phyloP scores from a whole-genome alignment of 2,329 filamentous ascomycete species.

The Alternaria angustiovoidea region DNA sequence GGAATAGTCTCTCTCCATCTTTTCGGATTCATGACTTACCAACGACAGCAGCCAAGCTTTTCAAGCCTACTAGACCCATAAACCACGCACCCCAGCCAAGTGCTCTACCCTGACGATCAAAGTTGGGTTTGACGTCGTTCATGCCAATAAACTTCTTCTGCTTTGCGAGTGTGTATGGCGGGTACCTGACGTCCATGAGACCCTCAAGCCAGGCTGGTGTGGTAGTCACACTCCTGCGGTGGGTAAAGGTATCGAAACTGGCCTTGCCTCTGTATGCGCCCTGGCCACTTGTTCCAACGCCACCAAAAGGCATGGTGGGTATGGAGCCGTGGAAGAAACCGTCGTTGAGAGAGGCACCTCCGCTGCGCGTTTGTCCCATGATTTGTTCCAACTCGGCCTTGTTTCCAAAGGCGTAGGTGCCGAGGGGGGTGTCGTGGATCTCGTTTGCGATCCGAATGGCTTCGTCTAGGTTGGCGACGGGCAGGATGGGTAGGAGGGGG shows the following conservation, averaged over 20 bases:
- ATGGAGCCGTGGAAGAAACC: slow-evolving; percentile 75
- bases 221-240: slow-evolving; percentile 66
- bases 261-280: slow-evolving; percentile 80
- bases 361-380: slow-evolving; percentile 59
- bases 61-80: slow-evolving; percentile 39
- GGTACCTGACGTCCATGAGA: slow-evolving; percentile 72
- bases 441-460: slow-evolving; percentile 83
- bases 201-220: slow-evolving; percentile 74
- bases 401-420: slow-evolving; percentile 84
- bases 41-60: slow-evolving; percentile 40
- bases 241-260: slow-evolving; percentile 74
- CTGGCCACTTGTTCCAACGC: slow-evolving; percentile 79
- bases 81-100: slow-evolving; percentile 48
- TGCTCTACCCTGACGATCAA: slow-evolving; percentile 63
- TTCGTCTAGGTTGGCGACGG: slow-evolving; percentile 81
- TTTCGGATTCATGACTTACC: slow-evolving; percentile 43
- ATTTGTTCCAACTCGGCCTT: slow-evolving; percentile 77
- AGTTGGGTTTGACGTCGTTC: slow-evolving; percentile 64
- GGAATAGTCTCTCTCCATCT: not conserved
- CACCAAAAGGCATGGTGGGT: slow-evolving; percentile 79
- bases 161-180: slow-evolving; percentile 66
- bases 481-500: slow-evolving; percentile 84
- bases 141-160: slow-evolving; percentile 60
- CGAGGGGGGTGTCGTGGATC: slow-evolving; percentile 83
- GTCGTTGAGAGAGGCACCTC: slow-evolving; percentile 61